phyloP scores from a whole-genome alignment of 75 land plant species.

The Pinus albicaulis region DNA sequence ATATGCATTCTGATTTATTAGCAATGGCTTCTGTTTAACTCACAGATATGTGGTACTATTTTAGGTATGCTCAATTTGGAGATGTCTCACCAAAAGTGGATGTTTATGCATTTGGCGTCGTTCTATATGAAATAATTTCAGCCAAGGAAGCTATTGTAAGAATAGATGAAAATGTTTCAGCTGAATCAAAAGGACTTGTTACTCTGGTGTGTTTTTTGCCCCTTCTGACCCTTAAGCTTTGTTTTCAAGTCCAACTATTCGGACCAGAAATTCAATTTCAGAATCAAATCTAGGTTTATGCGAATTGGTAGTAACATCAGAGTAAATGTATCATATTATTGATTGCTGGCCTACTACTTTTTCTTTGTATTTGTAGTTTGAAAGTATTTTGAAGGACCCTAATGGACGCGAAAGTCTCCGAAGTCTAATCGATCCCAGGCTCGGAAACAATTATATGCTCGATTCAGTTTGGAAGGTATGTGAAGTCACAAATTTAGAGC shows the following conservation, averaged over 20 bases:
- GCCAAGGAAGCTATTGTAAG: slow-evolving; percentile 55
- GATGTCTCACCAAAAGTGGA: slow-evolving; percentile 49
- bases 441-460: slow-evolving; percentile 69
- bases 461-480: slow-evolving; percentile 84
- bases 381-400: slow-evolving; percentile 53
- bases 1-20: too few relatives aligned
- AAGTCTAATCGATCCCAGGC: slow-evolving; percentile 75
- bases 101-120: slow-evolving; percentile 54
- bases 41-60: not conserved
- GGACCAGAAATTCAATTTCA: not conserved
- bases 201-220: slow-evolving; percentile 36
- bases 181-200: slow-evolving; percentile 79
- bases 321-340: not conserved
- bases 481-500: not conserved
- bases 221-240: not conserved
- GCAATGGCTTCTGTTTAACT: too few relatives aligned
- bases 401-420: slow-evolving; percentile 55
- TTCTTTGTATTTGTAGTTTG: slow-evolving; percentile 73
- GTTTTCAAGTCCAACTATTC: not conserved
- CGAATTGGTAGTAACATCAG: not conserved
- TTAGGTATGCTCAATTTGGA: slow-evolving; percentile 52
- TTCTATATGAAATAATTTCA: slow-evolving; percentile 46
- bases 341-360: not conserved
- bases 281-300: not conserved
- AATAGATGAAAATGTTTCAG: slow-evolving; percentile 16